Conservation (phyloP, 2,329 filamentous ascomycete species). For the Pleomassaria siparia region DNA sequence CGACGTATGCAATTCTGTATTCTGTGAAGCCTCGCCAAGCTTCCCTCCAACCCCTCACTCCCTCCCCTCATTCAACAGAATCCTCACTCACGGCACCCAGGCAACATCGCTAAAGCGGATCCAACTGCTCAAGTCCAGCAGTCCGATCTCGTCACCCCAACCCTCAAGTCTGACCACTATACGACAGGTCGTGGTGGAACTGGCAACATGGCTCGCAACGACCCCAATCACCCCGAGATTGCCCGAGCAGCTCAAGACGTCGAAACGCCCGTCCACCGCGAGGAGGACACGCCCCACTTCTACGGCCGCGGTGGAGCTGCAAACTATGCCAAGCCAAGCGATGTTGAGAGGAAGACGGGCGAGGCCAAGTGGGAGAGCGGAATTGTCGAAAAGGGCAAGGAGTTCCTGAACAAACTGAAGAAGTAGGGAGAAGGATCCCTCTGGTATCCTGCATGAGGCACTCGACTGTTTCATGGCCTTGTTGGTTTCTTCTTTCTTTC, state of each 20-base stretch:
- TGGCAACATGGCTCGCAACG: conserved; percentile 83
- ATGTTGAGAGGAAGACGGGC: conserved; percentile 38
- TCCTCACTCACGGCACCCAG: conserved; percentile 30
- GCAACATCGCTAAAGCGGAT: conserved; percentile 51
- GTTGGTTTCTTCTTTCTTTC: conserved; percentile 1
- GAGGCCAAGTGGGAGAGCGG: conserved; percentile 26
- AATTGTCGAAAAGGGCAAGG: conserved; percentile 57
- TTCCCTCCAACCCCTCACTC: too few relatives aligned
- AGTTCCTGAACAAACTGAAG: conserved; percentile 48
- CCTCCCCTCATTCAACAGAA: not conserved
- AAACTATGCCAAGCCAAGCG: conserved; percentile 60
- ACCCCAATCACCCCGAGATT: conserved; percentile 64
- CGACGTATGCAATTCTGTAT: not conserved
- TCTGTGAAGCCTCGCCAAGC: not conserved
- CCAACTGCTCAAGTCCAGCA: conserved; percentile 34
- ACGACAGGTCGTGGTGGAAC: conserved; percentile 88
- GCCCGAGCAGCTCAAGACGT: conserved; percentile 85
- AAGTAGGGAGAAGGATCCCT: conserved; percentile 30
- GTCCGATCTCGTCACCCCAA: conserved; percentile 76
- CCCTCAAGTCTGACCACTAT: conserved; percentile 78
- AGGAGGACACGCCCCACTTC: conserved; percentile 62
- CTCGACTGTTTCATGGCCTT: not conserved
- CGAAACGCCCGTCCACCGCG: conserved; percentile 54
- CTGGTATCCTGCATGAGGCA: not conserved
- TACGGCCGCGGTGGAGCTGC: conserved; percentile 75